Conservation (phyloP, 352 stramenopile genomes). For the Phytophthora brassicae region DNA sequence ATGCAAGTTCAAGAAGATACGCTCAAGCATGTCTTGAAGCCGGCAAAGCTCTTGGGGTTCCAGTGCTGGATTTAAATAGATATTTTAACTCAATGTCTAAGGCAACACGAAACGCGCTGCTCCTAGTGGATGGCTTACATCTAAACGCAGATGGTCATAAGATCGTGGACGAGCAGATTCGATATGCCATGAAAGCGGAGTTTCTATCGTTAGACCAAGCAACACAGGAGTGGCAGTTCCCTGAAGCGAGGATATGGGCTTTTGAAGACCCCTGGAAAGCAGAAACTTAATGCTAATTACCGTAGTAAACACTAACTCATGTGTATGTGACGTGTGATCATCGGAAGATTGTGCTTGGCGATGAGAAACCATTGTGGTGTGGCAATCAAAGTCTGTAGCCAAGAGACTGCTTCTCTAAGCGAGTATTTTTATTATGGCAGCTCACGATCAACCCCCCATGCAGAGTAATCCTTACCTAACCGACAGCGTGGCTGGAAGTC, state of each 20-base stretch:
- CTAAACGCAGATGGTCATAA: slow-evolving; percentile 46
- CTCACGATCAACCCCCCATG: not conserved
- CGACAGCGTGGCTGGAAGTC: not conserved
- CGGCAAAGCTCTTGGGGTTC: slow-evolving; percentile 15
- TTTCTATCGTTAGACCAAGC: slow-evolving; percentile 16
- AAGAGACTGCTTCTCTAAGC: no score
- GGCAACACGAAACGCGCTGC: slow-evolving; percentile 29
- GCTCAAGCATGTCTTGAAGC: slow-evolving; percentile 41
- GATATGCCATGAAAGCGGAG: slow-evolving; percentile 19
- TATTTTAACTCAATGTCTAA: slow-evolving; percentile 43
- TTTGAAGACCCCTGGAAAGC: slow-evolving; percentile 6
- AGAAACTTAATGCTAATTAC: not conserved
- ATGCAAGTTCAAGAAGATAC: slow-evolving; percentile 27
- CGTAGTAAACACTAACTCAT: no score
- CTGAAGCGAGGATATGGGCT: slow-evolving; percentile 5
- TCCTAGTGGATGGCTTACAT: slow-evolving; percentile 52
- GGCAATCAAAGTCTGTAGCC: slow-evolving; percentile 1
- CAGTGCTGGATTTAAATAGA: slow-evolving; percentile 46
- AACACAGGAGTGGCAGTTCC: slow-evolving; percentile 15
- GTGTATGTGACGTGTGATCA: not conserved
- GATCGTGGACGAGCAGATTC: slow-evolving; percentile 37
- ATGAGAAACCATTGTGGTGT: not conserved
- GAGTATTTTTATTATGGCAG: not conserved
- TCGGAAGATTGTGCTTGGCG: not conserved
- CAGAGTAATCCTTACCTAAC: not conserved